phyloP scores from a whole-genome alignment of 495 filamentous ascomycete species.

The Lophium mytilinum region DNA sequence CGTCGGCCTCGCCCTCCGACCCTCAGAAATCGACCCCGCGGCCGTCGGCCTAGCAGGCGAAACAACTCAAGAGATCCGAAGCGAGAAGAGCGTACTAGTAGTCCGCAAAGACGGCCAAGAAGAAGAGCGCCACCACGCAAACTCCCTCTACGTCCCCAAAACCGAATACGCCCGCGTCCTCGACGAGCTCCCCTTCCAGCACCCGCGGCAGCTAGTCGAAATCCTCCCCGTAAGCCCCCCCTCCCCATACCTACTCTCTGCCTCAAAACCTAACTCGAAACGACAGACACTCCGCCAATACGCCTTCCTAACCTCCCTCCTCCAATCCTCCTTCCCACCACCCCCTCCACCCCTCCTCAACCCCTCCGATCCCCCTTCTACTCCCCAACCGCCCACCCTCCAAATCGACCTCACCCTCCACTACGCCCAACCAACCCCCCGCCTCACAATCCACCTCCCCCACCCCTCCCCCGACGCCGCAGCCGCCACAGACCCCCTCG shows the following conservation, averaged over 20 bases:
- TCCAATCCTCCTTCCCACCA: slow-evolving; percentile 18
- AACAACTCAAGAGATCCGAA: slow-evolving; percentile 29
- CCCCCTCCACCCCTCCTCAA: background rate
- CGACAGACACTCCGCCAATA: slow-evolving; percentile 29
- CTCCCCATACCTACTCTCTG: background rate
- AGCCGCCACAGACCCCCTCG: background rate
- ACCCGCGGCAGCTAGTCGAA: slow-evolving; percentile 73
- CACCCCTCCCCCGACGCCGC: slow-evolving; percentile 2
- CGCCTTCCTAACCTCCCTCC: slow-evolving; percentile 27
- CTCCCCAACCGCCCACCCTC: background rate
- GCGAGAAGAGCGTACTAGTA: slow-evolving; percentile 30
- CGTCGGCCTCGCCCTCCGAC: slow-evolving; percentile 54
- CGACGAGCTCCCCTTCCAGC: slow-evolving; percentile 69
- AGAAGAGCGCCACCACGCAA: slow-evolving; percentile 48
- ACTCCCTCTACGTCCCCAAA: slow-evolving; percentile 64
- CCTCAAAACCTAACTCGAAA: background rate
- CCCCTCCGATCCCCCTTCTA: background rate
- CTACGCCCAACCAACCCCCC: slow-evolving; percentile 9
- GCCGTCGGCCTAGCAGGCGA: slow-evolving; percentile 35
- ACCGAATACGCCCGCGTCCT: slow-evolving; percentile 60
- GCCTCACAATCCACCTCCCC: slow-evolving; percentile 9
- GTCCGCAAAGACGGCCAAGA: slow-evolving; percentile 37
- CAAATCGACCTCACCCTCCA: slow-evolving; percentile 13
- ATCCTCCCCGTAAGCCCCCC: slow-evolving; percentile 49
- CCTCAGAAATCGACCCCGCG: slow-evolving; percentile 30